Base-by-base conservation (phyloP, 352 stramenopile genomes). In the Pythium aphanidermatum region DNA sequence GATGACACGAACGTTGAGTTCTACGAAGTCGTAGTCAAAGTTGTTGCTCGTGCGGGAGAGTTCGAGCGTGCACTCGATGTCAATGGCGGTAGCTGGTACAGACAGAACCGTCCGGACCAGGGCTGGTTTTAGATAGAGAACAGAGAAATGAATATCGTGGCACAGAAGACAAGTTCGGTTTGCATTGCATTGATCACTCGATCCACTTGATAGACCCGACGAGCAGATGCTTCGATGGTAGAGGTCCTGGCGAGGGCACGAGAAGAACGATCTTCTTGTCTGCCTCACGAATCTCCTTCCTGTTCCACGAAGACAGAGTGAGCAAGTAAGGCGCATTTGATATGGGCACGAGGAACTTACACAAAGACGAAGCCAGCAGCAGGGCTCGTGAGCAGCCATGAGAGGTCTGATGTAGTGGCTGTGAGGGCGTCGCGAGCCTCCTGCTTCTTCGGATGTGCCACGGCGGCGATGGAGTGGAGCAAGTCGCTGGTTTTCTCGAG, bases 141-240 rank as follows among this genome's bases (percentile, higher is more conserved):
- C 7, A 19, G 53, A 48, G 20, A 39, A 27, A 43, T 26, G 19
- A 19, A 31, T n/a, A n/a, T n/a, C n/a, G n/a, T n/a, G n/a, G n/a
- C n/a, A n/a, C n/a, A n/a, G n/a, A n/a, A n/a, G n/a, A n/a, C n/a
- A n/a, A n/a, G n/a, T 42, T 42, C 20, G 20, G 7, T 25, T 42
- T 25, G 20, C n/a, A 11, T n/a, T 26, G 19, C n/a, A 34, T 20
- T 5, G 20, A 13, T 59, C 59, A 92, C 41, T 92, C 79, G 60
- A 89, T 85, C 76, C 79, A 92, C 55, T 92, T 92, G 53, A 92
- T 86, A 14, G 82, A 91, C 16, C 82, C 79, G 7, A 92, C 37
- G 20, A 94, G 37, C 7, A 94, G 46, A 55, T 89, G 86, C 33
- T 79, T 75, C 21, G 82, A 94, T 11, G 79, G 79, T 11, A 94